Conservation (phyloP, 371 early-diverging fungal genomes). For the Mortierella sp. region DNA sequence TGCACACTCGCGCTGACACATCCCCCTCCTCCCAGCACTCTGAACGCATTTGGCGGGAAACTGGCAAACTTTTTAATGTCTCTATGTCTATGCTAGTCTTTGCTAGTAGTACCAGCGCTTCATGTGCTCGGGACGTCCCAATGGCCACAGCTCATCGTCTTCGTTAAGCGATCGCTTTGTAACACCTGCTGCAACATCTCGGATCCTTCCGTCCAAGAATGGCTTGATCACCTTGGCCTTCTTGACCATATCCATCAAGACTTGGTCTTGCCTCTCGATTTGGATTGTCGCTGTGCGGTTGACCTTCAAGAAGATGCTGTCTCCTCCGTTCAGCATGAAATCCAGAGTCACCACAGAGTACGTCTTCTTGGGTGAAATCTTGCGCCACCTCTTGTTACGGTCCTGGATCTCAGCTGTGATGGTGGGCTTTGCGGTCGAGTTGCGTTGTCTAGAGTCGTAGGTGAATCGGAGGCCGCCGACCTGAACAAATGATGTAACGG, state of each 20-base stretch:
- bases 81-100: too few relatives aligned
- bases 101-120: neutral
- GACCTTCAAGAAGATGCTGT: slow-evolving; percentile 67
- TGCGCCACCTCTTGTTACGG: slow-evolving; percentile 19
- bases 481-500: slow-evolving; percentile 57
- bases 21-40: neutral
- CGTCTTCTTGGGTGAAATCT: slow-evolving; percentile 21
- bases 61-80: neutral
- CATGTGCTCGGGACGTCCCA: slow-evolving; percentile 10
- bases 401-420: slow-evolving; percentile 30
- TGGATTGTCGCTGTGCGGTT: neutral
- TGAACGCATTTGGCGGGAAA: slow-evolving; percentile 13
- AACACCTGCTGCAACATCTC: slow-evolving; percentile 5
- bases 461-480: slow-evolving; percentile 43
- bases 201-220: slow-evolving; percentile 40
- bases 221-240: slow-evolving; percentile 21
- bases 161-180: slow-evolving; percentile 4
- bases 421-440: slow-evolving; percentile 7
- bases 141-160: slow-evolving; percentile 2
- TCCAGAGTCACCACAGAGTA: slow-evolving; percentile 67
- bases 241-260: slow-evolving; percentile 40
- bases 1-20: neutral
- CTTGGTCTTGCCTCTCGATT: slow-evolving; percentile 39
- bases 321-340: slow-evolving; percentile 69
- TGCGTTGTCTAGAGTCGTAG: slow-evolving; percentile 29